Evolutionary conservation across 495 filamentous ascomycete genomes (phyloP), one percentile per base, ranked within the genome.

Genomic region (Rusavskia elegans): DNA sequence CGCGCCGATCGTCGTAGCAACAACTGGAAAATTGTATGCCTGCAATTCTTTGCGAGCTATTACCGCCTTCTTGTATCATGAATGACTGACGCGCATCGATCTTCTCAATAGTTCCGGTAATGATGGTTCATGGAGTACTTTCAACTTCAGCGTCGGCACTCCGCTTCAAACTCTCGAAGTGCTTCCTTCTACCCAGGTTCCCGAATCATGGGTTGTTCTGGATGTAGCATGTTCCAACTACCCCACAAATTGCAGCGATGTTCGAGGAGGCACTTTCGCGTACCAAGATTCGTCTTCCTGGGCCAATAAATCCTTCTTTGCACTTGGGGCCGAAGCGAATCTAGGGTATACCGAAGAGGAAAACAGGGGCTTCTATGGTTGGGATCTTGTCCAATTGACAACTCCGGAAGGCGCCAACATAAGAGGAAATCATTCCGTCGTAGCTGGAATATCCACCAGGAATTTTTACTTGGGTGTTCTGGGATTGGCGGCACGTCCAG

Each of bases 311-410:
- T 75, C 74, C 46, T 57, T 66, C 14, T 85, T 67, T 65, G 62
- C 76, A 55, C 61, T 81, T 49, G 67, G 71, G 16, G 42, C 66
- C 19, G 68, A 67, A 48, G 59, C 55, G 42, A 66, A 77, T 46
- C 66, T 80, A 11, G 76, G 72, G 21, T 63, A 71, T 25, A 66
- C 63, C 10, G 70, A 71, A 9, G 75, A 72, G 59, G 75, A 73
- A n/a, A 65, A 78, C 51, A 76, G 73, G 57, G 81, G 76, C 23
- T 66, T 76, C 44, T 82, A 77, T 58, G 81, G 75, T 13, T 68
- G 78, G 59, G 81, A 85, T 45, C 74, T 65, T 10, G 49, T 80
- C 17, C 65, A 68, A 20, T 49, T 68, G 3, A 63, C 54, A 3
- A 8, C 53, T 73, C n/a, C 67, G 72, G 21, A 69, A 67, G 45